Base-by-base conservation (phyloP, 345 rosid species). In the Alliaria petiolata region DNA sequence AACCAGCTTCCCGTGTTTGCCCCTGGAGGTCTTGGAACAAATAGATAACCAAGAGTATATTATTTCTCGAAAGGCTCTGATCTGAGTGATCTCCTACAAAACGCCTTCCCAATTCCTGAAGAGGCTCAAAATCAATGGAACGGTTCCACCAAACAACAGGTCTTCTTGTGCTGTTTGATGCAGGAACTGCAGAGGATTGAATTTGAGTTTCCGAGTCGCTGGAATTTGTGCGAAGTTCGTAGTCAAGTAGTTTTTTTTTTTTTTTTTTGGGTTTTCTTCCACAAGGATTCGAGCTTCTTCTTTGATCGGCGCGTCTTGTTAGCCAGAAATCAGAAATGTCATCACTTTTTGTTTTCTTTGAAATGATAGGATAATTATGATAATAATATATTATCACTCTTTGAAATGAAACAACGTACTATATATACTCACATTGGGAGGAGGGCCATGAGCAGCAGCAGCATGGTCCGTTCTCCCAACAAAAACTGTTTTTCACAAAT, bases 1-100 rank as follows among this genome's bases (percentile, higher is more conserved):
- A 83, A 87, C 82, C 96, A 93, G 81, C 92, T 93, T 62, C 97
- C 97, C 0, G 97, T 93, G 49, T 93, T 93, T 65, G 70, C 76
- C 53, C 97, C 92, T 0, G 86, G 86, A 25, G 89, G 84, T 22
- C 72, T 38, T 12, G 76, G 67, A 46, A 65, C 80, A 66, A 22
- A n/a, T n/a, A n/a, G n/a, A n/a, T n/a, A n/a, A n/a, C n/a, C n/a
- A n/a, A n/a, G n/a, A n/a, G n/a, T n/a, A n/a, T n/a, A n/a, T n/a
- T n/a, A n/a, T n/a, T n/a, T n/a, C n/a, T n/a, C n/a, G n/a, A n/a
- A n/a, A n/a, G n/a, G n/a, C n/a, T n/a, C n/a, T n/a, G n/a, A n/a
- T n/a, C n/a, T n/a, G n/a, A n/a, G n/a, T n/a, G 25, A 22, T 22
- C 25, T 22, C 25, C 2, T 13, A 30, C 22, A 55, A 43, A 19